Evolutionary conservation across 768 basidiomycete genomes (phyloP), one percentile per base, ranked within the genome.

Genomic region (Cytidiella melzeri): DNA sequence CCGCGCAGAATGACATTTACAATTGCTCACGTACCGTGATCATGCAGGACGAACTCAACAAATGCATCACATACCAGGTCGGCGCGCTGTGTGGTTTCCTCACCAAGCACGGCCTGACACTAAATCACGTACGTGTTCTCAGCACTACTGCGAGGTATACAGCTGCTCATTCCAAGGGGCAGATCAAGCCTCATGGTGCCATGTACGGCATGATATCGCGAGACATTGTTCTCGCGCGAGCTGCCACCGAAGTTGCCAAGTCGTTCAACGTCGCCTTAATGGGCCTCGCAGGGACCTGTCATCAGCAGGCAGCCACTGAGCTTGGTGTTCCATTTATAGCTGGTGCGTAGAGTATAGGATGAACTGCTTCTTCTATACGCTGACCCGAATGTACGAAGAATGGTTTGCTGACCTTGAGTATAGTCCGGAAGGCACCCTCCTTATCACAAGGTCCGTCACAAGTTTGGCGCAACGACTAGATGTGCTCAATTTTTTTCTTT

Each of bases 331-430:
- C 65, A 19, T 85, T 86, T 62, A 79, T 85, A 19, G 75, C 83
- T 6, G 83, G 81, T 77, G 41, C 43, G 60, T 11, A 7, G 13
- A 21, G n/a, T n/a, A n/a, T n/a, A n/a, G n/a, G n/a, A n/a, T 24
- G 7, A 3, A 40, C 34, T 13, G 11, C 47, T 25, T n/a, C 7
- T 2, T 19, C 10, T 5, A 11, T 2, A 11, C 26, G 37, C 40
- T 1, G 24, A 25, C 9, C 20, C 27, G 40, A 19, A 5, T 10
- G 4, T 13, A 11, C 5, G 13, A 48, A 81, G 81, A 83, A 52
- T 83, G 80, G 77, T 84, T 81, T 56, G 80, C 78, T 2, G 83
- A 87, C 58, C 62, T 84, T 24, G 79, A 82, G 18, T 84, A 86
- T 54, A 72, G 64, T 44, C 58, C 69, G 2, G 70, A 75, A 48